Percentiles rank a stretch among this genome's conserved stretches.
Conservation (phyloP, 129 eudicot species). For the Chrysanthemum makinoi region DNA sequence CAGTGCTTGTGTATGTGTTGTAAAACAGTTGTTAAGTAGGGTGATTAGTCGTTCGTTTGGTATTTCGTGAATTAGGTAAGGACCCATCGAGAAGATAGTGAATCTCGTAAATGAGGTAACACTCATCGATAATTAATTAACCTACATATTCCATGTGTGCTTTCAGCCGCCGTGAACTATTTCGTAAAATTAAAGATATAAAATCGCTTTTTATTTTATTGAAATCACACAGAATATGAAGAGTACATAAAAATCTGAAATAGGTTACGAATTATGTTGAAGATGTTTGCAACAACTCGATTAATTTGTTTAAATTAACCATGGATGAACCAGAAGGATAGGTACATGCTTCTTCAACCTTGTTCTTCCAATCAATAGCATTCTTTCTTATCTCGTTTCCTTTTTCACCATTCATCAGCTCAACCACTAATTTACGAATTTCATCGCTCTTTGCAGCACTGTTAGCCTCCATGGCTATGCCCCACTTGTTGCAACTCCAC, state of each 20-base stretch:
- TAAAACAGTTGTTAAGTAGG: no score
- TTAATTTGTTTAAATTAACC: conserved; percentile 33
- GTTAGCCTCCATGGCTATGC: conserved; percentile 51
- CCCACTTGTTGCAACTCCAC: conserved; percentile 51
- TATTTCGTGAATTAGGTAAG: no score
- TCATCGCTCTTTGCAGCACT: conserved; percentile 48
- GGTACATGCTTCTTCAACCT: conserved; percentile 40
- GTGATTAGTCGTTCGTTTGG: no score
- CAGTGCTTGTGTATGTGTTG: no score
- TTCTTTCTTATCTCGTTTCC: conserved; percentile 39
- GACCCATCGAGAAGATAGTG: no score
- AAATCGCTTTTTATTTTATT: not conserved
- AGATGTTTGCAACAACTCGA: conserved; percentile 18
- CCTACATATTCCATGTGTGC: no score
- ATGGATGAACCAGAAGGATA: conserved; percentile 36
- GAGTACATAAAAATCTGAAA: not conserved
- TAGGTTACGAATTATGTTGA: not conserved
- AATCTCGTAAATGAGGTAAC: no score
- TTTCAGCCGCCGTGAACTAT: no score
- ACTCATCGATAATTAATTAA: no score
- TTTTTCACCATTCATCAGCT: conserved; percentile 45
- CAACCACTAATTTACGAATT: conserved; percentile 38
- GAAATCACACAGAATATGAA: not conserved
- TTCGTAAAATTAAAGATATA: no score
- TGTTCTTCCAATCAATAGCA: conserved; percentile 47